phyloP scores from a whole-genome alignment of 2,329 filamentous ascomycete species.

The Alternaria viburni region DNA sequence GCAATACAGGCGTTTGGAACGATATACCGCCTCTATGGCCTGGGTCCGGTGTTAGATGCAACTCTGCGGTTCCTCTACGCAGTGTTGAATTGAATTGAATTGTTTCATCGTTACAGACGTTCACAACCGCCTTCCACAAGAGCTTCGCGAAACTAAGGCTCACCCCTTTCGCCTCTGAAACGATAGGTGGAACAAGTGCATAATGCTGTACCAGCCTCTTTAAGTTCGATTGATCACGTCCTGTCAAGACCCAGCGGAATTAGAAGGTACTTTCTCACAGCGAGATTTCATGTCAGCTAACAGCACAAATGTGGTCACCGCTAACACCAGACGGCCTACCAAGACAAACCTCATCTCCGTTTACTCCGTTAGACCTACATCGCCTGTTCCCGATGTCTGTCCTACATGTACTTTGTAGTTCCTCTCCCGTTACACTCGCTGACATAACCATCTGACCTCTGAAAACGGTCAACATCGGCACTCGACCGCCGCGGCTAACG shows the following conservation, averaged over 20 bases:
- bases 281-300: neutral
- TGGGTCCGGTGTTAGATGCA: neutral
- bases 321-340: neutral
- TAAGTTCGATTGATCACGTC: neutral
- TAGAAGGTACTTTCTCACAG: neutral
- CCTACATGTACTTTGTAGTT: neutral
- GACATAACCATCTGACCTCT: neutral
- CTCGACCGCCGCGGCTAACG: neutral
- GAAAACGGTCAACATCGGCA: slow-evolving; percentile 4
- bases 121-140: neutral
- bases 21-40: slow-evolving; percentile 14
- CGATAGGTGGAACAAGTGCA: neutral
- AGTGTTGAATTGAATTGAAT: slow-evolving; percentile 9
- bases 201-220: neutral
- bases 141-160: neutral
- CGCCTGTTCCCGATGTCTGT: neutral
- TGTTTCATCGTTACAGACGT: neutral
- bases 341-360: neutral
- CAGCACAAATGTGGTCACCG: neutral
- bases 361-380: neutral
- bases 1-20: slow-evolving; percentile 8
- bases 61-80: neutral
- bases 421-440: neutral
- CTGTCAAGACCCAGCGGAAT: neutral
- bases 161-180: neutral